Conservation (phyloP, 108 stramenopile species). For the Discostella pseudostelligera region DNA sequence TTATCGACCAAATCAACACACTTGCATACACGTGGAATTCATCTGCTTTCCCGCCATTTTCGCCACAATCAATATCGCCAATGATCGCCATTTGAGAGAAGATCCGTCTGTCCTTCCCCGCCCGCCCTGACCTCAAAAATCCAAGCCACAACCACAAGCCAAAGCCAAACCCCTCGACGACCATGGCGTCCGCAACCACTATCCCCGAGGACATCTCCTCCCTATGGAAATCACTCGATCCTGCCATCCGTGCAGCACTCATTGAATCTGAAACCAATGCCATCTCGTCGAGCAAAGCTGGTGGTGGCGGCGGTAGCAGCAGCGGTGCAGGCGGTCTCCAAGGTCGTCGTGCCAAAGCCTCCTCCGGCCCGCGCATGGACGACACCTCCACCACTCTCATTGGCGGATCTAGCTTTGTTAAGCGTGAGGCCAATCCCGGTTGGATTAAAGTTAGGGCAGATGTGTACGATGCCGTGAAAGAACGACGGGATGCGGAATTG, state of each 20-base stretch:
- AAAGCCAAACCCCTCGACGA: too few species aligned
- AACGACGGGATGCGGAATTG: slow-evolving; percentile 59
- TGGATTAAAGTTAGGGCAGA: slow-evolving; percentile 69
- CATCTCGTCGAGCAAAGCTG: slow-evolving; percentile 6
- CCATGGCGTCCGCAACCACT: slow-evolving; percentile 36
- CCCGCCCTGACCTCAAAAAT: too few species aligned
- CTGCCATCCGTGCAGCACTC: slow-evolving; percentile 39
- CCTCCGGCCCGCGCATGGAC: slow-evolving; percentile 78
- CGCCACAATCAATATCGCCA: too few species aligned
- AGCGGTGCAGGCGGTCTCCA: slow-evolving; percentile 45
- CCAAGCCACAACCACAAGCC: too few species aligned
- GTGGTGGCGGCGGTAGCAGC: too few species aligned
- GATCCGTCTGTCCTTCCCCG: too few species aligned
- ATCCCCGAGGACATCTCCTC: slow-evolving; percentile 31
- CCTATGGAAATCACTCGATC: slow-evolving; percentile 37
- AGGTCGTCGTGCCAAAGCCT: slow-evolving; percentile 83
- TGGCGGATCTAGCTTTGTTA: slow-evolving; percentile 76
- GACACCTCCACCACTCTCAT: slow-evolving; percentile 47
- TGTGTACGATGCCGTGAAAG: slow-evolving; percentile 63
- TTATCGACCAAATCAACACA: too few species aligned
- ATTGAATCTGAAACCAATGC: slow-evolving; percentile 42
- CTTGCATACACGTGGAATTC: too few species aligned
- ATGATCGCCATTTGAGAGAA: too few species aligned
- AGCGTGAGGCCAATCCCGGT: slow-evolving; percentile 57
- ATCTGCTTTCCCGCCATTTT: too few species aligned